Evolutionary conservation across 176 grass and related monocot genomes (phyloP).

Genomic region (Otatea glauca): DNA sequence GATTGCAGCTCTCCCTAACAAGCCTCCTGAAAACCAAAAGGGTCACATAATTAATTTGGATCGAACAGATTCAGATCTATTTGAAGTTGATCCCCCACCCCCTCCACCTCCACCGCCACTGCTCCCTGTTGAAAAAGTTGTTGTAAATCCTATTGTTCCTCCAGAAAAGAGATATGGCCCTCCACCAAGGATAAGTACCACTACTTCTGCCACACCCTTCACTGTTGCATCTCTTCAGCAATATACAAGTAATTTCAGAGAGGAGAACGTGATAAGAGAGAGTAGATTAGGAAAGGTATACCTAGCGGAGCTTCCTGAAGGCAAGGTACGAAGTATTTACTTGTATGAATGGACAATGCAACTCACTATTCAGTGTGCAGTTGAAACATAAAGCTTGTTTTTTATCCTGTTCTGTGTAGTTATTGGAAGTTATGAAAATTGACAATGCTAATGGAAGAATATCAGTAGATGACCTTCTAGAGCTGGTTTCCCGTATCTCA

Average conservation of each 20-base stretch:
- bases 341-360: slow-evolving; percentile 12
- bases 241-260: slow-evolving; percentile 82
- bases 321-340: slow-evolving; percentile 65
- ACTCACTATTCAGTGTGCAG: slow-evolving; percentile 2
- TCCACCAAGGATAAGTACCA: slow-evolving; percentile 42
- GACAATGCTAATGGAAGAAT: slow-evolving; percentile 83
- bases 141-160: slow-evolving; percentile 53
- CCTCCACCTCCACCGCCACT: slow-evolving; percentile 34
- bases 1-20: slow-evolving; percentile 59
- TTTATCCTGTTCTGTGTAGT: slow-evolving; percentile 54
- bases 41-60: slow-evolving; percentile 69
- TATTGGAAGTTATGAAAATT: slow-evolving; percentile 92
- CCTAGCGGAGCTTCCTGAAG: slow-evolving; percentile 81
- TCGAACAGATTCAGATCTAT: slow-evolving; percentile 59
- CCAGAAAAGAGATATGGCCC: slow-evolving; percentile 47
- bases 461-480: slow-evolving; percentile 76
- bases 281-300: slow-evolving; percentile 74
- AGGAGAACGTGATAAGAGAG: slow-evolving; percentile 88
- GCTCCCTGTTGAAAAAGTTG: slow-evolving; percentile 51
- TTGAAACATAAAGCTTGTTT: slow-evolving; percentile 21
- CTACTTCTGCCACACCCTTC: slow-evolving; percentile 69
- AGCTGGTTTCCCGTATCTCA: slow-evolving; percentile 59
- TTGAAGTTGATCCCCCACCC: slow-evolving; percentile 26
- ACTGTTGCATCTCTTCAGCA: slow-evolving; percentile 89
- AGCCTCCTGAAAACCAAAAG: slow-evolving; percentile 57